These are phyloP conservation scores for Dioscorea alata DNA, from an alignment of 106 monocot species.

Conservation along the genomic window DNA sequence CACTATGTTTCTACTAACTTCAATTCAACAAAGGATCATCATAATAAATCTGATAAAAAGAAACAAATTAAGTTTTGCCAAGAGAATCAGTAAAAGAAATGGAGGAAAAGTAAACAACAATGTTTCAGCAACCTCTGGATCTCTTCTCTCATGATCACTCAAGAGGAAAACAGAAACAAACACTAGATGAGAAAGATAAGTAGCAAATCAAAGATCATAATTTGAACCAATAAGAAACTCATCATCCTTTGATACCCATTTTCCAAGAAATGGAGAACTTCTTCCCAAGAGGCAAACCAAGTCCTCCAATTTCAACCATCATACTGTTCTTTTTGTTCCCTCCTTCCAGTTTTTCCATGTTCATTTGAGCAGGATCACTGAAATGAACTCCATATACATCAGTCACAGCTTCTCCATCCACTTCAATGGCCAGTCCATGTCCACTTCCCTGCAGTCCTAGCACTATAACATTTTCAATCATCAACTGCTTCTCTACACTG, in stretches of 20 bases:
- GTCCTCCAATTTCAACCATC: slow-evolving; percentile 63
- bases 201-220: not conserved
- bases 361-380: not conserved
- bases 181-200: too few species aligned
- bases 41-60: too few species aligned
- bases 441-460: slow-evolving; percentile 51
- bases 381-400: slow-evolving; percentile 35
- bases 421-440: slow-evolving; percentile 32
- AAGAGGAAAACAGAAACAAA: not conserved
- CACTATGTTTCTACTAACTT: too few species aligned
- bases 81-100: too few species aligned
- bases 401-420: slow-evolving; percentile 36
- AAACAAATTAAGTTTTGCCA: too few species aligned
- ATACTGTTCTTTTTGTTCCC: slow-evolving; percentile 31
- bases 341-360: slow-evolving; percentile 30
- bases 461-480: slow-evolving; percentile 72
- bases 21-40: too few species aligned
- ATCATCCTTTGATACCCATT: slow-evolving; percentile 38
- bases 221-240: not conserved
- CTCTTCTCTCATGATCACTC: not conserved
- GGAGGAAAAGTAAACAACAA: too few species aligned
- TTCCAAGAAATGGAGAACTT: slow-evolving; percentile 76
- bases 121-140: not conserved
- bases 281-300: slow-evolving; percentile 77
- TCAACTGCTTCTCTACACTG: slow-evolving; percentile 42